Evolutionary conservation across 352 stramenopile species (phyloP).

Genomic region (Pythium dissotocum): DNA sequence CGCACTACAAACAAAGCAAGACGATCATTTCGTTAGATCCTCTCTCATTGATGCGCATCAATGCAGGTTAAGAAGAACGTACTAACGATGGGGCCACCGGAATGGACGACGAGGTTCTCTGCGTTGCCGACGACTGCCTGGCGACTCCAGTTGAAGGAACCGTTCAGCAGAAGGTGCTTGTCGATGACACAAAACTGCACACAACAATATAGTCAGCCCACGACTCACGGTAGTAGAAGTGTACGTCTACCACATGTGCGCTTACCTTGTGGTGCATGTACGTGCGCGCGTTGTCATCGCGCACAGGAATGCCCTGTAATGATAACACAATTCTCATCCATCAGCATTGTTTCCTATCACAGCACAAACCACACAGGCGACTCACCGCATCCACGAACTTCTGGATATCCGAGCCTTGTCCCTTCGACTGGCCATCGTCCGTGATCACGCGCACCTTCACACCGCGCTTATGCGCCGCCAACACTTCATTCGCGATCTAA

Average conservation of each 20-base stretch:
- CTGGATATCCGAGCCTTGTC: conserved; percentile 65
- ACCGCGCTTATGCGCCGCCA: conserved; percentile 51
- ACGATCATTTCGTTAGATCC: neutral
- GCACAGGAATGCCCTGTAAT: conserved; percentile 56
- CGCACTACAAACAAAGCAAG: conserved; percentile 29
- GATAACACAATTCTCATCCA: neutral
- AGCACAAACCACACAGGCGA: neutral
- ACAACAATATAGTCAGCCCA: neutral
- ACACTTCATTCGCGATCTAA: conserved; percentile 62
- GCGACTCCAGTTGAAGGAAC: conserved; percentile 78
- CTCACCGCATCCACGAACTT: conserved; percentile 71
- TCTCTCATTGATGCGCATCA: neutral
- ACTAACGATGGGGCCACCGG: conserved; percentile 55
- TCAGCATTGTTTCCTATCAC: neutral
- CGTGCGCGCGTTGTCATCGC: conserved; percentile 56
- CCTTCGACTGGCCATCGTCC: conserved; percentile 61
- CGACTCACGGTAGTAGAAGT: neutral
- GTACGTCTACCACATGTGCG: neutral
- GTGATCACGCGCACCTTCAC: conserved; percentile 65
- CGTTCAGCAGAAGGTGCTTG: conserved; percentile 58
- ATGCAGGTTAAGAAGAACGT: conserved; percentile 7
- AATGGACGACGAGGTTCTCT: conserved; percentile 65
- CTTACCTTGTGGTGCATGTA: conserved; percentile 77
- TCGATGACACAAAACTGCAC: conserved; percentile 71
- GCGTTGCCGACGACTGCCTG: conserved; percentile 64